A percentile compares a stretch with the other conserved stretches of the same genome.
Evolutionary conservation across 192 early-diverging fungal genomes (phyloP).

Genomic region (Backusella westeae): DNA sequence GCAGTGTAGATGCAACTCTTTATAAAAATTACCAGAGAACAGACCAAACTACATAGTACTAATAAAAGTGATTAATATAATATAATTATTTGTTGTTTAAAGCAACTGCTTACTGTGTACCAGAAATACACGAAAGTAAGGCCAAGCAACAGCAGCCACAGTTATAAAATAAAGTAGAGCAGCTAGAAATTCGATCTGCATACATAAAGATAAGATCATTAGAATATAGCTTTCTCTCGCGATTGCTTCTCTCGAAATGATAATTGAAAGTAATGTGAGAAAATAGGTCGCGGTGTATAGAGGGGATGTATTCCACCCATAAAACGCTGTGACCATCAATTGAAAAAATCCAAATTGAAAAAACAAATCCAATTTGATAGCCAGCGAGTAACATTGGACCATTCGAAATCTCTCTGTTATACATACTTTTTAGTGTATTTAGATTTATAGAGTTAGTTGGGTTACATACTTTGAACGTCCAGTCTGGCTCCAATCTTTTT

Average conservation of each 20-base stretch:
- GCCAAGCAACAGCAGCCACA: rapidly evolving
- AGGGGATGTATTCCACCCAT: background rate
- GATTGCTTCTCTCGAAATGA: background rate
- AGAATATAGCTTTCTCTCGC: background rate
- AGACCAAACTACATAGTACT: background rate
- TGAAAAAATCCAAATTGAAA: background rate
- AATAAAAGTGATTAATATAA: background rate
- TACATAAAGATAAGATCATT: background rate
- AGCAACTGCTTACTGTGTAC: background rate
- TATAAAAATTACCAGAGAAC: background rate
- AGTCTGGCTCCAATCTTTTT: too few species aligned
- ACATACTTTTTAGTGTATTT: too few species aligned
- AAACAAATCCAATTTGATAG: too few species aligned
- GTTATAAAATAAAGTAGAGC: background rate
- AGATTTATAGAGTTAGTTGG: too few species aligned
- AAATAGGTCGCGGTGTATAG: background rate
- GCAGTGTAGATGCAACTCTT: background rate
- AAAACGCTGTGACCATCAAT: rapidly evolving
- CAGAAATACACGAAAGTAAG: background rate
- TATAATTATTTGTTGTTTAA: background rate
- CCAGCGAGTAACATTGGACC: too few species aligned
- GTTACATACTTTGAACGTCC: too few species aligned
- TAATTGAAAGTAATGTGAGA: background rate
- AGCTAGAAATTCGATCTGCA: background rate
- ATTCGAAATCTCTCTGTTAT: too few species aligned